Evolutionary conservation across 352 stramenopile species (phyloP).

Genomic region (Blastocystis sp.): DNA sequence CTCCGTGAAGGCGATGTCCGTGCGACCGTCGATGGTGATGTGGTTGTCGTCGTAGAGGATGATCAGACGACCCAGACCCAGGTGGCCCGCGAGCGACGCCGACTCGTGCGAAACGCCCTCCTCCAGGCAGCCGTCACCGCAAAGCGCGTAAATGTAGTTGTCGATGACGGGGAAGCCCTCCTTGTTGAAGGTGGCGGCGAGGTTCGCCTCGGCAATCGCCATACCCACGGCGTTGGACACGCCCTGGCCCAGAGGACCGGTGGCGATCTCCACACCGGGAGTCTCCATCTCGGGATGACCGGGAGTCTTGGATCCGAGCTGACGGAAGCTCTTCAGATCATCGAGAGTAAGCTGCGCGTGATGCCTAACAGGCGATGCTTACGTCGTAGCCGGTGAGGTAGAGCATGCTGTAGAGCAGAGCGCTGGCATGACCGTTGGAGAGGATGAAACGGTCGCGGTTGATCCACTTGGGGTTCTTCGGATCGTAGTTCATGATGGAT

Average conservation of each 20-base stretch:
- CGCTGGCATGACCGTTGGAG: constrained; percentile 96
- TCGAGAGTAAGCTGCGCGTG: constrained; percentile 81
- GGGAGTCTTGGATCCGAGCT: constrained; percentile 91
- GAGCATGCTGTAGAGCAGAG: constrained; percentile 98
- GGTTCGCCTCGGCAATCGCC: constrained; percentile 93
- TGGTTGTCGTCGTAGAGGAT: constrained; percentile 99
- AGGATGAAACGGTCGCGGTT: constrained; percentile 98
- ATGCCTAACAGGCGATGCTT: background rate
- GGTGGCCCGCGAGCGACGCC: constrained; percentile 92
- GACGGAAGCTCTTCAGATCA: constrained; percentile 95
- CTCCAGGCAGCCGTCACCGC: constrained; percentile 96
- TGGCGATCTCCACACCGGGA: constrained; percentile 92
- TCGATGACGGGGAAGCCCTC: constrained; percentile 91
- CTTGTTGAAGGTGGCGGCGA: constrained; percentile 96
- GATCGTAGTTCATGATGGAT: constrained; percentile 86
- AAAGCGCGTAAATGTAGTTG: constrained; percentile 98
- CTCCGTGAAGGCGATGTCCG: constrained; percentile 94
- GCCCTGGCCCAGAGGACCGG: constrained; percentile 92
- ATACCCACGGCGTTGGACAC: constrained; percentile 97
- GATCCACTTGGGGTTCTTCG: constrained; percentile 84
- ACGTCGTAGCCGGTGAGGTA: constrained; percentile 94
- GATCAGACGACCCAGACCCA: constrained; percentile 96
- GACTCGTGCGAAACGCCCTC: constrained; percentile 94
- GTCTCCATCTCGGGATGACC: constrained; percentile 93
- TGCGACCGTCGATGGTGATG: constrained; percentile 98